Percentiles rank a stretch among this genome's conserved stretches.
These are phyloP conservation scores for Dryadomyces quercus-mongolicae DNA, from an alignment of 2,329 filamentous ascomycete species.

Conservation along the genomic window DNA sequence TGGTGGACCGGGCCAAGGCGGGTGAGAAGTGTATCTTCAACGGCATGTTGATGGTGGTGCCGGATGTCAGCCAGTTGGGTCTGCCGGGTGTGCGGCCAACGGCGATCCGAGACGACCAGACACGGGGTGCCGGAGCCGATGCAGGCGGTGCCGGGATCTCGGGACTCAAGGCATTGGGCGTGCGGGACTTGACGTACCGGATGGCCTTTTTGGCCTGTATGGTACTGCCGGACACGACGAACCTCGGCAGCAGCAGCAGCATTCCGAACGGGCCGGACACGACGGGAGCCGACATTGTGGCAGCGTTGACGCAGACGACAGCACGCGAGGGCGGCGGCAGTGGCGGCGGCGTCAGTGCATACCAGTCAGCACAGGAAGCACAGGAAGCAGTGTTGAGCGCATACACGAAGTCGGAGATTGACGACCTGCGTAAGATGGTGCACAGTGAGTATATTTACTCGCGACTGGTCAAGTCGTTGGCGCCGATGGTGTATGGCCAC, in stretches of 20 bases:
- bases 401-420: conserved; percentile 75
- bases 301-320: conserved; percentile 64
- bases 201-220: conserved; percentile 96
- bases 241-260: conserved; percentile 61
- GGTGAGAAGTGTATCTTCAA: conserved; percentile 98
- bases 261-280: conserved; percentile 26
- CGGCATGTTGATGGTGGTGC: conserved; percentile 88
- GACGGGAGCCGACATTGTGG: conserved; percentile 73
- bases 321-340: conserved; percentile 45
- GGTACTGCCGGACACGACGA: conserved; percentile 79
- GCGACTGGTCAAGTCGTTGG: conserved; percentile 82
- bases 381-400: conserved; percentile 80
- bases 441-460: conserved; percentile 93
- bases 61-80: conserved; percentile 88
- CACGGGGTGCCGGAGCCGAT: conserved; percentile 69
- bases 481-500: conserved; percentile 94
- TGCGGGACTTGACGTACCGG: conserved; percentile 87
- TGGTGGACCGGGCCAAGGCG: conserved; percentile 93
- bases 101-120: conserved; percentile 71
- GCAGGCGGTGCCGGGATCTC: conserved; percentile 74
- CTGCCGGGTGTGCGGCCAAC: conserved; percentile 77
- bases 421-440: conserved; percentile 85
- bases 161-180: conserved; percentile 84
- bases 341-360: conserved; percentile 4
- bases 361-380: conserved; percentile 40